phyloP scores from a whole-genome alignment of 257 asterid genomes.

The Agastache rugosa region DNA sequence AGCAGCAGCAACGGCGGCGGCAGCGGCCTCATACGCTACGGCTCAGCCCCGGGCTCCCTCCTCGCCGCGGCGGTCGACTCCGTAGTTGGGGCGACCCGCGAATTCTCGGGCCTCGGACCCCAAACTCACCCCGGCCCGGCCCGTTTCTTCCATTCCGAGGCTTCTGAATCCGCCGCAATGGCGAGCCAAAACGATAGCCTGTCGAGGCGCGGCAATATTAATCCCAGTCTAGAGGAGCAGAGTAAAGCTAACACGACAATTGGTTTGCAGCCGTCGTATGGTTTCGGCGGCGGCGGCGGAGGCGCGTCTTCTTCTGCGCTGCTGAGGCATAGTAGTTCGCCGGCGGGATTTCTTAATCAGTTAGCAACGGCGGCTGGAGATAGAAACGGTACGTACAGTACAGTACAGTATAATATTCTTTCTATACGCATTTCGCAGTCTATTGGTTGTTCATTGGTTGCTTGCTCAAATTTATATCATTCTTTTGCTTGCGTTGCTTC shows the following conservation, averaged over 20 bases:
- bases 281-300: slow-evolving; percentile 25
- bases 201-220: background rate
- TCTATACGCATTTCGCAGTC: background rate
- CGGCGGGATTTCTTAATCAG: slow-evolving; percentile 79
- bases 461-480: slow-evolving; percentile 20
- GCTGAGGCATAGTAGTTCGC: slow-evolving; percentile 78
- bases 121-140: slow-evolving; percentile 33
- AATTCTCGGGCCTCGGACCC: slow-evolving; percentile 46
- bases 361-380: slow-evolving; percentile 58
- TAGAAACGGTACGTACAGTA: slow-evolving; percentile 51
- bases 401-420: too few species aligned
- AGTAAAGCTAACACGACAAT: slow-evolving; percentile 27
- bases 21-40: slow-evolving; percentile 64
- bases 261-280: slow-evolving; percentile 53
- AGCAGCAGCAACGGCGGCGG: slow-evolving; percentile 23
- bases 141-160: slow-evolving; percentile 50
- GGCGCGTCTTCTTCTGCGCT: slow-evolving; percentile 46
- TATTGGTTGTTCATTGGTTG: slow-evolving; percentile 31
- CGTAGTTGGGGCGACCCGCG: slow-evolving; percentile 44
- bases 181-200: slow-evolving; percentile 9
- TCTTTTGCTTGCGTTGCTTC: background rate
- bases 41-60: slow-evolving; percentile 76
- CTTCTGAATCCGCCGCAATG: slow-evolving; percentile 37
- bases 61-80: slow-evolving; percentile 65
- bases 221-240: slow-evolving; percentile 34